Evolutionary conservation across 2,329 filamentous ascomycete genomes (phyloP).

Genomic region (Sclerotinia spermophila): DNA sequence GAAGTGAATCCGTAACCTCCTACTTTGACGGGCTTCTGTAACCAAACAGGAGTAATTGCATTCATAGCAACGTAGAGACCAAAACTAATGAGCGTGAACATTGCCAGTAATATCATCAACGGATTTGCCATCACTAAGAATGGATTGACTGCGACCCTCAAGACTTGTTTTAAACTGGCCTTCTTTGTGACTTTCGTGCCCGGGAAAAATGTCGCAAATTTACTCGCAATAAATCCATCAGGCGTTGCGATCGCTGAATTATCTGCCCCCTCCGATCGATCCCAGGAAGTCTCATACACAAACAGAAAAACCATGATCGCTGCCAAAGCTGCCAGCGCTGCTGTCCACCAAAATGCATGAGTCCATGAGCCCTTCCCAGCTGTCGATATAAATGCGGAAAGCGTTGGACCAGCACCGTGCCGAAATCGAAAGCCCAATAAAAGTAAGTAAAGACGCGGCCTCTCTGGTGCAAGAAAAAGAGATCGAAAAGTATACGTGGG

Average conservation of each 20-base stretch:
- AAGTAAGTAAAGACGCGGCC: conserved; percentile 41
- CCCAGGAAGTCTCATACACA: conserved; percentile 41
- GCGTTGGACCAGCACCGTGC: conserved; percentile 39
- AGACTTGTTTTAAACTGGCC: conserved; percentile 10
- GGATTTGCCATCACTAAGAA: conserved; percentile 37
- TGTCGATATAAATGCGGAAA: conserved; percentile 41
- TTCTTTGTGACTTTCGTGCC: conserved; percentile 22
- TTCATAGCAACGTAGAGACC: conserved; percentile 32
- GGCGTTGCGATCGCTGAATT: conserved; percentile 24
- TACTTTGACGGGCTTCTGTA: conserved; percentile 38
- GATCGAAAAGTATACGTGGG: conserved; percentile 41
- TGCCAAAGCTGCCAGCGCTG: conserved; percentile 38
- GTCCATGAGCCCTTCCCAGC: conserved; percentile 37
- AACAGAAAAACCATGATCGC: conserved; percentile 39
- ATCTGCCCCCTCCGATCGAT: conserved; percentile 30
- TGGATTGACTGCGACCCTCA: conserved; percentile 26
- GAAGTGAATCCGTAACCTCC: conserved; percentile 45
- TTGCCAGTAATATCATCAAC: conserved; percentile 40
- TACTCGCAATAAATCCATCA: conserved; percentile 26
- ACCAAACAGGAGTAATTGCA: conserved; percentile 33
- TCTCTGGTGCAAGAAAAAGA: conserved; percentile 44
- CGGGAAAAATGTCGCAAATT: conserved; percentile 22
- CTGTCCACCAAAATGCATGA: conserved; percentile 43
- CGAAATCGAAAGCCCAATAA: conserved; percentile 39
- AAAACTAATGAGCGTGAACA: conserved; percentile 33